phyloP scores from a whole-genome alignment of 345 rosid species.

The Draba incana region DNA sequence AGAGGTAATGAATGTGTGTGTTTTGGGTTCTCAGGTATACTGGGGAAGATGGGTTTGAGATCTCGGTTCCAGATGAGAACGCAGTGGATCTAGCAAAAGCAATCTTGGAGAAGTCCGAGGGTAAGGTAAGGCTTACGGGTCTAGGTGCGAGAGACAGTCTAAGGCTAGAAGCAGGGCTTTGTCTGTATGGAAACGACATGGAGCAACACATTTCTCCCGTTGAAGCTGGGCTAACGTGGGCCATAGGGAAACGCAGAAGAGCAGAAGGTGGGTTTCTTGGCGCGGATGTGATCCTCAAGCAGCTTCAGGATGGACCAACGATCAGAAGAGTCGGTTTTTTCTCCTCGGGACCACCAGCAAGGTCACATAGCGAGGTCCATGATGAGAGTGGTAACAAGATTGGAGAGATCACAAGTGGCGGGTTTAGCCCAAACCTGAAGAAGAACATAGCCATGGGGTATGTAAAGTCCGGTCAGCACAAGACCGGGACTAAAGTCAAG shows the following conservation, averaged over 20 bases:
- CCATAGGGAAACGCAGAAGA: constrained; percentile 92
- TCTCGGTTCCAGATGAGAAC: constrained; percentile 85
- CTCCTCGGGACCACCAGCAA: constrained; percentile 88
- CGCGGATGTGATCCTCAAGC: constrained; percentile 85
- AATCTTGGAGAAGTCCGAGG: constrained; percentile 89
- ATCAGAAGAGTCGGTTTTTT: constrained; percentile 85
- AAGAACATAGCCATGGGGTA: constrained; percentile 98
- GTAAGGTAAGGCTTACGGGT: constrained; percentile 88
- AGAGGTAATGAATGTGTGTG: constrained; percentile 2
- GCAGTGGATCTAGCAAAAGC: constrained; percentile 91
- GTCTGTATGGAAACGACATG: constrained; percentile 95
- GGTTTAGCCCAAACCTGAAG: constrained; percentile 96
- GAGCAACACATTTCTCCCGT: constrained; percentile 88
- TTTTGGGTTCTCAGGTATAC: constrained; percentile 63
- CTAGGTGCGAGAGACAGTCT: constrained; percentile 97
- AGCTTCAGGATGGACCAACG: constrained; percentile 81
- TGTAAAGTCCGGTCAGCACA: constrained; percentile 90
- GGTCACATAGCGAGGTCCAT: constrained; percentile 93
- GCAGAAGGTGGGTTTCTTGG: constrained; percentile 98
- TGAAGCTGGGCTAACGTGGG: constrained; percentile 98
- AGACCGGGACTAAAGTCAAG: constrained; percentile 79
- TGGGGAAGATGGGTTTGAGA: constrained; percentile 99
- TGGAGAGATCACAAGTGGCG: constrained; percentile 96
- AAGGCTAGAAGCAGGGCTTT: constrained; percentile 92
- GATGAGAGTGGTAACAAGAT: constrained; percentile 72